Conservation (phyloP, 345 rosid genomes). For the Odontarrhena argentea region DNA sequence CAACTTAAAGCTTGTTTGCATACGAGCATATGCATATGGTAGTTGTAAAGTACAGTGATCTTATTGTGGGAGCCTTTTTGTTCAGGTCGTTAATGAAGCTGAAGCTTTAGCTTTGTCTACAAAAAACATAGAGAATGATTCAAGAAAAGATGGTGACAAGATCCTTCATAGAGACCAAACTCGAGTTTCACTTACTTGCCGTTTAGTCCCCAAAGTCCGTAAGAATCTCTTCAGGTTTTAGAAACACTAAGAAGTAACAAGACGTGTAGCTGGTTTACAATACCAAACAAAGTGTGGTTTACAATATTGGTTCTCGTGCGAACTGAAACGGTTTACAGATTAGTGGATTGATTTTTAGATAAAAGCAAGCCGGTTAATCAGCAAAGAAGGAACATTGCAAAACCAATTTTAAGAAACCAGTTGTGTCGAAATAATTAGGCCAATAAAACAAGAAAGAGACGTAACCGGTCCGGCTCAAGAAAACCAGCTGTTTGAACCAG, state of each 20-base stretch:
- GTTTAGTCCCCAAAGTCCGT: constrained; percentile 76
- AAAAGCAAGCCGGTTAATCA: too few relatives aligned
- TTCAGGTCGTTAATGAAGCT: constrained; percentile 46
- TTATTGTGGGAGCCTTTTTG: neutral
- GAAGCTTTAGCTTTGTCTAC: constrained; percentile 44
- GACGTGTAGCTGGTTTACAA: neutral
- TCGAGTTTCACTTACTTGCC: constrained; percentile 74
- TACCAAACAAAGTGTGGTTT: too few relatives aligned
- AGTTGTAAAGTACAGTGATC: constrained; percentile 7
- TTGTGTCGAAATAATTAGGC: too few relatives aligned
- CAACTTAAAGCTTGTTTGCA: constrained; percentile 7
- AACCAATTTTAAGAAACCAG: too few relatives aligned
- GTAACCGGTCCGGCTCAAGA: too few relatives aligned
- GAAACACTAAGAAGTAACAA: neutral
- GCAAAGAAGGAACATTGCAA: too few relatives aligned
- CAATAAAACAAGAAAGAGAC: too few relatives aligned
- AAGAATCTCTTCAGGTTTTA: constrained; percentile 70
- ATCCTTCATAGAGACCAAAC: constrained; percentile 50
- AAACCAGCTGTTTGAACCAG: too few relatives aligned
- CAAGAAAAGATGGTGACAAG: constrained; percentile 35
- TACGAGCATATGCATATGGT: neutral
- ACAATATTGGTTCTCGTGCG: too few relatives aligned
- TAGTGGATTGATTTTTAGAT: too few relatives aligned
- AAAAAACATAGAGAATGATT: constrained; percentile 28
- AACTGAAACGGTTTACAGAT: too few relatives aligned